Conservation (phyloP, 805 yeast genomes). For the Kluyveromyces dobzhanskii region DNA sequence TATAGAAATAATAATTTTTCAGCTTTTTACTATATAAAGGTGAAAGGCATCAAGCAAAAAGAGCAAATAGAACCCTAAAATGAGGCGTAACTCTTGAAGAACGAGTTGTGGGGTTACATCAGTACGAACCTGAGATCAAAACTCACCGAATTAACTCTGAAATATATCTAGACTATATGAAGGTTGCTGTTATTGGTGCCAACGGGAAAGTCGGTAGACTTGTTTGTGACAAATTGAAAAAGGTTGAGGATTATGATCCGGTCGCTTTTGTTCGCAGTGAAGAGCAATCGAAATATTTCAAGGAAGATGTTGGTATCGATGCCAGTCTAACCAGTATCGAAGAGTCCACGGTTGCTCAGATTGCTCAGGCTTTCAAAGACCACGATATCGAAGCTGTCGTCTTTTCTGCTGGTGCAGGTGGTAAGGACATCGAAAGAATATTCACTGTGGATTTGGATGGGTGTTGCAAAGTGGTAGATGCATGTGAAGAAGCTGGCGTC, state of each 20-base stretch:
- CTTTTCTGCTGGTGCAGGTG: conserved; percentile 57
- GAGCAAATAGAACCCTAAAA: no score
- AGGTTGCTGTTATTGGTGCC: conserved; percentile 48
- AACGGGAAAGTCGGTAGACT: conserved; percentile 53
- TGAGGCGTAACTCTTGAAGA: no score
- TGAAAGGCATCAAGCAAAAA: no score
- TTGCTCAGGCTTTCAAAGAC: conserved; percentile 30
- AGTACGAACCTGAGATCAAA: no score
- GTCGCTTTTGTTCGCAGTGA: conserved; percentile 38
- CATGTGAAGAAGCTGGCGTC: conserved; percentile 36
- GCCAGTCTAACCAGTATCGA: conserved; percentile 35
- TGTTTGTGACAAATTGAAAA: conserved; percentile 31
- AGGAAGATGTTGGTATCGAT: conserved; percentile 29
- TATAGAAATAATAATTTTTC: no score
- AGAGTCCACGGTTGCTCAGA: conserved; percentile 27
- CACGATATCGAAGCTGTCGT: conserved; percentile 47
- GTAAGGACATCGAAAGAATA: conserved; percentile 38
- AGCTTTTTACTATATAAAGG: no score
- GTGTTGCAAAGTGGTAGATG: conserved; percentile 49
- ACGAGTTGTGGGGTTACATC: no score
- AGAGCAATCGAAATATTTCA: conserved; percentile 37
- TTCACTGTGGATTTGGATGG: conserved; percentile 55
- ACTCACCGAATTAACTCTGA: no score
- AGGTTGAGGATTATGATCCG: conserved; percentile 28
- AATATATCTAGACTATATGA: no score